A percentile compares a stretch with the other conserved stretches of the same genome.
phyloP scores from a whole-genome alignment of 192 early-diverging fungal species.

The Geosiphon pyriformis region DNA sequence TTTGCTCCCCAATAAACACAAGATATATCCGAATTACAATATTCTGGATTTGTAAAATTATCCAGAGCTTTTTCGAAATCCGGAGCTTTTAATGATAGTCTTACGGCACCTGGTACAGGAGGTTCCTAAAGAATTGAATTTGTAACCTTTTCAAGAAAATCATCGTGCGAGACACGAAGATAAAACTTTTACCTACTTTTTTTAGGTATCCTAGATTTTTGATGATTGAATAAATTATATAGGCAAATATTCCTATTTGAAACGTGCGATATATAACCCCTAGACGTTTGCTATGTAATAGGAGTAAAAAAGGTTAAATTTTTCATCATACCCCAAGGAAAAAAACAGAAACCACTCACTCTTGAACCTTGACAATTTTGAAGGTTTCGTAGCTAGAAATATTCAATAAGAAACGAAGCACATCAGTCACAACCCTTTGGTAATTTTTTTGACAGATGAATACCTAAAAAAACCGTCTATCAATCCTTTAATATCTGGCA shows the following conservation, averaged over 20 bases:
- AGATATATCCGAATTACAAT: constrained; percentile 1
- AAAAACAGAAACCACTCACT: constrained; percentile 1
- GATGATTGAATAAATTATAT: constrained; percentile 1
- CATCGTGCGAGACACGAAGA: neutral
- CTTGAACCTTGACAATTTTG: constrained; percentile 11
- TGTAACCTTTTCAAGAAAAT: neutral
- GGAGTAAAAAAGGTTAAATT: too few species aligned
- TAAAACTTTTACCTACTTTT: constrained; percentile 2
- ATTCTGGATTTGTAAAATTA: neutral
- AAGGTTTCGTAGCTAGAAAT: constrained; percentile 10
- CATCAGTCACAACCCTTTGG: neutral
- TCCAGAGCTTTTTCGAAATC: too few species aligned
- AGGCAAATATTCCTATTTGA: neutral
- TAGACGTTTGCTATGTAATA: constrained; percentile 1
- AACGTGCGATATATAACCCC: constrained; percentile 5
- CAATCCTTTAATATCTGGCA: neutral
- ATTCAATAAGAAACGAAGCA: neutral
- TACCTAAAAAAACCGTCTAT: neutral
- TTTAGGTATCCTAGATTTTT: constrained; percentile 3
- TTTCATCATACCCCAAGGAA: too few species aligned
- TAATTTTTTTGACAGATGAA: neutral
- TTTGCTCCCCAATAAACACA: constrained; percentile 20
- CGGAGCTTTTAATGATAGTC: constrained; percentile 20
- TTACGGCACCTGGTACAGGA: constrained; percentile 14
- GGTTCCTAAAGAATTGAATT: constrained; percentile 11